Conservation (phyloP, 495 filamentous ascomycete species). For the Diplogelasinospora grovesii region DNA sequence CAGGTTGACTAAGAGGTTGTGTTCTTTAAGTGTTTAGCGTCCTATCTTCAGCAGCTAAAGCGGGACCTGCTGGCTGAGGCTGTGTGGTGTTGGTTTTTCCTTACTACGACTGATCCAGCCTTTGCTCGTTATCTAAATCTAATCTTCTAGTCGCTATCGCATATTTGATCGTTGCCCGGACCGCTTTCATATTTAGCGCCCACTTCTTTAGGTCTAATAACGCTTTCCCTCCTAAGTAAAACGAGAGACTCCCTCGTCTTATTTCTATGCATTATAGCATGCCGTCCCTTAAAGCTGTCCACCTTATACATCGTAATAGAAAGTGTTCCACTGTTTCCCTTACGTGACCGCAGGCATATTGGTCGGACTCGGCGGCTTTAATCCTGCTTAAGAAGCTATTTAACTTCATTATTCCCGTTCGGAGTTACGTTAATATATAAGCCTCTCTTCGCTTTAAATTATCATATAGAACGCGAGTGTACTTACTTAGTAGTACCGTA, state of each 20-base stretch:
- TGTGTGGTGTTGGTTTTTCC: not conserved
- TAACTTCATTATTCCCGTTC: constrained; percentile 30
- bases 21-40: constrained; percentile 15
- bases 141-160: constrained; percentile 32
- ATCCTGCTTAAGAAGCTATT: constrained; percentile 30
- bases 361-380: constrained; percentile 14
- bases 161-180: constrained; percentile 30
- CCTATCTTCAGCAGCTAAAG: constrained; percentile 15
- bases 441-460: constrained; percentile 19
- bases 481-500: constrained; percentile 24
- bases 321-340: constrained; percentile 26
- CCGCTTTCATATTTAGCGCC: constrained; percentile 28
- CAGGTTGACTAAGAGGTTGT: constrained; percentile 10
- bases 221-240: constrained; percentile 14
- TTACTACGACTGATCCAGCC: constrained; percentile 4
- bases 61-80: constrained; percentile 9
- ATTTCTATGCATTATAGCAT: constrained; percentile 28
- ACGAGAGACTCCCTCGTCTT: constrained; percentile 29
- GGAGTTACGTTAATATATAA: constrained; percentile 25
- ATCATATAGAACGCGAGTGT: constrained; percentile 27
- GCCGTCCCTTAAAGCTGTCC: constrained; percentile 23
- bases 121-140: constrained; percentile 16
- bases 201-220: constrained; percentile 26
- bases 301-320: constrained; percentile 28
- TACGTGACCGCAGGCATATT: constrained; percentile 25